Percentiles rank a stretch among this genome's conserved stretches.
These are phyloP conservation scores for Annona cherimola DNA, from an alignment of 164 flowering plant species.

Conservation along the genomic window DNA sequence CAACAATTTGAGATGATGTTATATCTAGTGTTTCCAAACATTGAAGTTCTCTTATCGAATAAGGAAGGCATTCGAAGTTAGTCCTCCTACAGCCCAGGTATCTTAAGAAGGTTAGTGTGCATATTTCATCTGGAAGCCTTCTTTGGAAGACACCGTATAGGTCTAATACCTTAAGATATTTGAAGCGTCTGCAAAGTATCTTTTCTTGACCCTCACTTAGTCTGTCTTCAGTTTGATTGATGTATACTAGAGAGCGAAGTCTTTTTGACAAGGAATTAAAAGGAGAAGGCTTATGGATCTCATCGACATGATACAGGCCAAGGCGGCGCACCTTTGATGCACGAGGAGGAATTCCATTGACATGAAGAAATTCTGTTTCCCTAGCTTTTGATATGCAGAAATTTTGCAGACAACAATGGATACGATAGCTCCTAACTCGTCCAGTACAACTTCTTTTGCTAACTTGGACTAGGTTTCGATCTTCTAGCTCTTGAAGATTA, in stretches of 20 bases:
- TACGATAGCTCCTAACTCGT: constrained; percentile 28
- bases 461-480: constrained; percentile 30
- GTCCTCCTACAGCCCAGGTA: neutral
- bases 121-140: neutral
- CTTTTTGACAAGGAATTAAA: neutral
- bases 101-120: neutral
- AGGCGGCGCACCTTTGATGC: neutral
- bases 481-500: constrained; percentile 36
- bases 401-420: constrained; percentile 27
- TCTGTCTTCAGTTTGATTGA: neutral
- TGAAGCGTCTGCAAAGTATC: neutral
- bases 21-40: too few species aligned
- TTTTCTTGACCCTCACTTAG: neutral
- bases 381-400: neutral
- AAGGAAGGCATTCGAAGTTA: neutral
- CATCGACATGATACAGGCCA: neutral
- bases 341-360: neutral
- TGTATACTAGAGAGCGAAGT: neutral
- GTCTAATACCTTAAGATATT: neutral
- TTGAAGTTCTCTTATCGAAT: neutral
- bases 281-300: neutral
- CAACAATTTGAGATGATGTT: neutral
- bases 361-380: neutral
- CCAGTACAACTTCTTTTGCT: constrained; percentile 10
- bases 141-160: neutral